Evolutionary conservation across 352 stramenopile species (phyloP).

Genomic region (Pythium dissimile): DNA sequence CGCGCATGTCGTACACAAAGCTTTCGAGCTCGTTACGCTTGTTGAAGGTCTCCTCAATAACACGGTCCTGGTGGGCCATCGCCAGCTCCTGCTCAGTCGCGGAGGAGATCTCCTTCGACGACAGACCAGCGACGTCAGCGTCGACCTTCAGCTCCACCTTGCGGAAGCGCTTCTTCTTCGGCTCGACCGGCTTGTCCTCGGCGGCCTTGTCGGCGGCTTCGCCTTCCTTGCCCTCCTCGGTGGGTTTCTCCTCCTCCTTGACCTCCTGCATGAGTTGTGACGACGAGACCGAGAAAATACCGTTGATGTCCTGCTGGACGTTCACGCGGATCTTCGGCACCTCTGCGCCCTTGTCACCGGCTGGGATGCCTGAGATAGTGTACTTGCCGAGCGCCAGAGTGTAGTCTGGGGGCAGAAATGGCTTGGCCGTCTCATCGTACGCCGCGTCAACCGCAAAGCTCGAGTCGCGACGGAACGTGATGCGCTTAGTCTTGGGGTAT

Average conservation of each 20-base stretch:
- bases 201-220: slow-evolving; percentile 60
- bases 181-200: slow-evolving; percentile 73
- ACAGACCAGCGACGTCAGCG: slow-evolving; percentile 56
- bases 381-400: slow-evolving; percentile 89
- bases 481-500: slow-evolving; percentile 96
- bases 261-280: slow-evolving; percentile 98
- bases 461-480: slow-evolving; percentile 93
- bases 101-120: slow-evolving; percentile 45
- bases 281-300: slow-evolving; percentile 92
- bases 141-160: slow-evolving; percentile 83
- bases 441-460: slow-evolving; percentile 91
- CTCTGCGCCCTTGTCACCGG: slow-evolving; percentile 74
- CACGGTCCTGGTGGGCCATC: slow-evolving; percentile 95
- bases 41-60: slow-evolving; percentile 97
- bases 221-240: slow-evolving; percentile 57
- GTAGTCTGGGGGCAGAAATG: slow-evolving; percentile 68
- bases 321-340: slow-evolving; percentile 94
- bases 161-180: slow-evolving; percentile 96
- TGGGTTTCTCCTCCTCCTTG: slow-evolving; percentile 78
- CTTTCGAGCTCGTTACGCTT: slow-evolving; percentile 99
- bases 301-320: slow-evolving; percentile 97
- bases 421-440: slow-evolving; percentile 84
- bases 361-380: slow-evolving; percentile 88
- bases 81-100: slow-evolving; percentile 91
- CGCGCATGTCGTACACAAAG: slow-evolving; percentile 99